These are phyloP conservation scores for Chalaropsis thielavioides DNA, from an alignment of 2,329 filamentous ascomycete genomes.

Conservation along the genomic window DNA sequence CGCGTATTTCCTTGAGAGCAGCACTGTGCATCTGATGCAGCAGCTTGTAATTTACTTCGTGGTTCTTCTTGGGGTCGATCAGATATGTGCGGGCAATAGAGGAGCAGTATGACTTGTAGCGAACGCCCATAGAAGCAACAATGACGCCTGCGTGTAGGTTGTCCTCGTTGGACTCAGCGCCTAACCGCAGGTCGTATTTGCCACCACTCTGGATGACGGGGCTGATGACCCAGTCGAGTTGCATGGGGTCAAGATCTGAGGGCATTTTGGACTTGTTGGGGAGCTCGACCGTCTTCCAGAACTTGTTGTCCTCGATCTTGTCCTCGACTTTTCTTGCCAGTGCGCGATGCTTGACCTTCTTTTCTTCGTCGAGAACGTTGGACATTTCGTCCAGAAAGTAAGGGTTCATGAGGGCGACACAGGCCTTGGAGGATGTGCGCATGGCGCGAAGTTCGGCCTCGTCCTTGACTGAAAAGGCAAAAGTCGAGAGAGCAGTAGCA, in stretches of 20 bases:
- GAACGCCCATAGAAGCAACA: constrained; percentile 75
- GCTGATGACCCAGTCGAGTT: constrained; percentile 88
- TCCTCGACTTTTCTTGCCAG: constrained; percentile 77
- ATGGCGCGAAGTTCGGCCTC: constrained; percentile 88
- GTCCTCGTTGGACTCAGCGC: constrained; percentile 64
- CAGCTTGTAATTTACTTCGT: constrained; percentile 88
- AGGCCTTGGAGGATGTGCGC: constrained; percentile 85
- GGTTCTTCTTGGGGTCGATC: constrained; percentile 90
- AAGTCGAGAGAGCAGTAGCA: constrained; percentile 61
- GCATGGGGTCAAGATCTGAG: constrained; percentile 68
- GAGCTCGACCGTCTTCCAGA: constrained; percentile 68
- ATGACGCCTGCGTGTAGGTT: constrained; percentile 84
- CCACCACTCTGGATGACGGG: constrained; percentile 91
- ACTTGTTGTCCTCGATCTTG: constrained; percentile 87
- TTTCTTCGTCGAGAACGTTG: constrained; percentile 84
- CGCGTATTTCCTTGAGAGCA: constrained; percentile 80
- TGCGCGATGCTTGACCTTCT: constrained; percentile 82
- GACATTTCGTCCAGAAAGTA: constrained; percentile 99
- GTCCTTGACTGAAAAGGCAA: constrained; percentile 84
- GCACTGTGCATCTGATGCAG: constrained; percentile 70
- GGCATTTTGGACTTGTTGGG: constrained; percentile 63
- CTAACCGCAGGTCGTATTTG: constrained; percentile 79
- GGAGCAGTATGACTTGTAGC: constrained; percentile 93
- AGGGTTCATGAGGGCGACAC: constrained; percentile 84
- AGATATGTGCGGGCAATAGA: constrained; percentile 87